Evolutionary conservation across 208 protist species (phyloP), one percentile per base, ranked within the genome.

Genomic region (Trypanosoma conorhini): DNA sequence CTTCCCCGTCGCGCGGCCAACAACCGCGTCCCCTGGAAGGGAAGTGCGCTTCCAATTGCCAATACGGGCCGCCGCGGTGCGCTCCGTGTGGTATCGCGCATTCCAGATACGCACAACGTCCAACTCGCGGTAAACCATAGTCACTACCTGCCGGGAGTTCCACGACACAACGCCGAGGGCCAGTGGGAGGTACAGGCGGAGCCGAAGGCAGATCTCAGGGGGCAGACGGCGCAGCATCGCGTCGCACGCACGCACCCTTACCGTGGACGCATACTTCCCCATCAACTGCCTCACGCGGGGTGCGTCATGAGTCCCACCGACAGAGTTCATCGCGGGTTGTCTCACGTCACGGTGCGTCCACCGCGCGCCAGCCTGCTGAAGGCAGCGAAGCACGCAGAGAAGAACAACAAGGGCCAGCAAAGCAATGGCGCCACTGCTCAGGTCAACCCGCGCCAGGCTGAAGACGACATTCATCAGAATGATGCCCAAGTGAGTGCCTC

Each of bases 71-170:
- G 46, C 46, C 15, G 46, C 46, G 21, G 13, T n/a, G 9, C 46
- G 46, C 21, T 51, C 46, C 46, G 46, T 51, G 46, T 51, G 15
- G 15, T 38, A 21, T 35, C 26, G 3, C 19, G 28, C 56, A 60
- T 60, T 60, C 56, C 56, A 60, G 21, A 60, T 35, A 9, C 56
- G 56, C 56, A 60, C 56, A 60, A 60, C 19, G 8, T 60, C 17
- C 28, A 35, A 22, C 19, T 10, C 10, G 46, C 8, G 26, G 56
- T 30, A 35, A 60, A 60, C 10, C 28, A 60, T 38, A n/a, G 26
- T 30, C n/a, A 60, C 28, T 30, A 60, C 28, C 26, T 30, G 56
- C 26, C 28, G 26, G 26, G 21, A 12, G 33, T 10, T 30, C n/a
- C 8, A 28, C 26, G 28, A 35, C 5, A 60, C 56, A 30, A 60